phyloP scores from a whole-genome alignment of 768 basidiomycete genomes.

The Chalciporus piperatus region DNA sequence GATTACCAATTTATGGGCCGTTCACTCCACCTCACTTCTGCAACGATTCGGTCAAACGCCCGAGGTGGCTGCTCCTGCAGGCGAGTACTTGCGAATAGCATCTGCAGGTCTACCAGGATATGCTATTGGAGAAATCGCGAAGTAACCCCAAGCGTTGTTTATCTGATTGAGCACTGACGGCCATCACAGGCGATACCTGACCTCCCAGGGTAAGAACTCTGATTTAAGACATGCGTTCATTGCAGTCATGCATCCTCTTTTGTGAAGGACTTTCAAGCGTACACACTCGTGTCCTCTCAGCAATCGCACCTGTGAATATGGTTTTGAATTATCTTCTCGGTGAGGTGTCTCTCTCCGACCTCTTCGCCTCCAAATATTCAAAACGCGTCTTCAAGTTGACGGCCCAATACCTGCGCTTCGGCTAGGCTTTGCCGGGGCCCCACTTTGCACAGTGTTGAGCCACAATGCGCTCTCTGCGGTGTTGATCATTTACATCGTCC shows the following conservation, averaged over 20 bases:
- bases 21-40: constrained; percentile 35
- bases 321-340: constrained; percentile 27
- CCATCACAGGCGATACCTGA: constrained; percentile 13
- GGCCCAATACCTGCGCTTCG: constrained; percentile 26
- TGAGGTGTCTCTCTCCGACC: neutral
- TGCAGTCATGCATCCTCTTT: neutral
- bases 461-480: constrained; percentile 22
- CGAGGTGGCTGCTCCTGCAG: constrained; percentile 39
- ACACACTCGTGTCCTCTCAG: constrained; percentile 22
- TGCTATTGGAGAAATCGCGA: constrained; percentile 40
- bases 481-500: constrained; percentile 22
- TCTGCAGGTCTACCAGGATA: constrained; percentile 47
- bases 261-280: constrained; percentile 21
- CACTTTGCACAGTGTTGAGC: constrained; percentile 26
- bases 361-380: neutral
- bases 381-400: constrained; percentile 11
- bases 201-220: constrained; percentile 3
- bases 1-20: constrained; percentile 21
- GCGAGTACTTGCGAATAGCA: constrained; percentile 38
- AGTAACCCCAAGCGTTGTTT: constrained; percentile 18
- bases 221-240: too few relatives aligned
- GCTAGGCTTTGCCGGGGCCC: constrained; percentile 26
- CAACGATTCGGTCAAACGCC: constrained; percentile 36
- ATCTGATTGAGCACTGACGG: constrained; percentile 1
- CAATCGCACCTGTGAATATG: constrained; percentile 22